These are phyloP conservation scores for Xylariaceae sp. DNA, from an alignment of 2,329 filamentous ascomycete genomes.

Conservation along the genomic window DNA sequence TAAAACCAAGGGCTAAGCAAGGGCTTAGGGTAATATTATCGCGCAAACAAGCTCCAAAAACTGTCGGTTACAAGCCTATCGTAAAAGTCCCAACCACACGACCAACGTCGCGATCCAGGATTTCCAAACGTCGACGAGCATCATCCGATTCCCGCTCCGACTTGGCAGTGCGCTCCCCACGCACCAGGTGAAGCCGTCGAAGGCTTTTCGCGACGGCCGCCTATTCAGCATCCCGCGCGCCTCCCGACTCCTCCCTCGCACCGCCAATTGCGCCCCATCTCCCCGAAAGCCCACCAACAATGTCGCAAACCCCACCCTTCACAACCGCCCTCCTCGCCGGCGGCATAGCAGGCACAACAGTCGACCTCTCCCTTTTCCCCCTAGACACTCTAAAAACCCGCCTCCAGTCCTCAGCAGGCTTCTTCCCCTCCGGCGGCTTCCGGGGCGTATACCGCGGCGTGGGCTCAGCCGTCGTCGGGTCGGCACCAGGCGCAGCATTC, in stretches of 20 bases:
- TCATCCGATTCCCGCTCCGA: too few species aligned
- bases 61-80: too few species aligned
- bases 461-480: slow-evolving; percentile 84
- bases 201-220: too few species aligned
- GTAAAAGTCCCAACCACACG: too few species aligned
- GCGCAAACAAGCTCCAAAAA: too few species aligned
- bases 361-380: slow-evolving; percentile 94
- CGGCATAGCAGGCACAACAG: slow-evolving; percentile 87
- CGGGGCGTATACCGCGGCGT: slow-evolving; percentile 90
- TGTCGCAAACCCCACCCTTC: slow-evolving; percentile 45
- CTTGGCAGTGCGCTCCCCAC: too few species aligned
- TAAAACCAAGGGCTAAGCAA: too few species aligned
- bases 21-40: too few species aligned
- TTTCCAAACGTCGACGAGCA: too few species aligned
- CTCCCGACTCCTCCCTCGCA: neutral
- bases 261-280: neutral
- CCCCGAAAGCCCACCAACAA: slow-evolving; percentile 2
- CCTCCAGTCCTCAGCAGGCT: slow-evolving; percentile 77
- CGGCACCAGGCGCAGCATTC: slow-evolving; percentile 87
- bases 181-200: too few species aligned
- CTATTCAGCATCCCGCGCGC: neutral
- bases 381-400: slow-evolving; percentile 99
- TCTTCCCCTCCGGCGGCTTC: slow-evolving; percentile 84
- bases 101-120: too few species aligned
- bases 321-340: slow-evolving; percentile 70